Conservation (phyloP, 768 basidiomycete species). For the Lentinula lateritia region DNA sequence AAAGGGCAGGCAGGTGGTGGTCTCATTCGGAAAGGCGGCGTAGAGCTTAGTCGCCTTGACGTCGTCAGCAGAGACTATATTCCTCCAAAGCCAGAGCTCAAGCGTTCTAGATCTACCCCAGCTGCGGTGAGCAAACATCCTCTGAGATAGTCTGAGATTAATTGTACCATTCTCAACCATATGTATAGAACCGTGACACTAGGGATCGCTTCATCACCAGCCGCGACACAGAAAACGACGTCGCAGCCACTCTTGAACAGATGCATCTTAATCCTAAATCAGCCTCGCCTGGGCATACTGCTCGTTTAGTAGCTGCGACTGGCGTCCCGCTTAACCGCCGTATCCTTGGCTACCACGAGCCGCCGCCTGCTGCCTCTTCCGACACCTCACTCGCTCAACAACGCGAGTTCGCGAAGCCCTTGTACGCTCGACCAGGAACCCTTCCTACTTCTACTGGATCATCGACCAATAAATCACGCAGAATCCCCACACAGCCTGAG, state of each 20-base stretch:
- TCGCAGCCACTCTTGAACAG: constrained; percentile 62
- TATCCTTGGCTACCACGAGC: constrained; percentile 85
- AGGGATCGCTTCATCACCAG: constrained; percentile 73
- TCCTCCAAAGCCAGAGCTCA: constrained; percentile 54
- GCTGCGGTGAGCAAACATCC: constrained; percentile 37
- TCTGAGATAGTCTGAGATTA: constrained; percentile 4
- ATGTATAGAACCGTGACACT: constrained; percentile 39
- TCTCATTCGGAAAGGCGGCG: constrained; percentile 70
- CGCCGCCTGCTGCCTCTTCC: constrained; percentile 73
- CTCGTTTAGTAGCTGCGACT: constrained; percentile 68
- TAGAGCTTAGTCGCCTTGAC: constrained; percentile 65
- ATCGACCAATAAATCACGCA: constrained; percentile 65
- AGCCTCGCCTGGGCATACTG: constrained; percentile 72
- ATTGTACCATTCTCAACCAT: not conserved
- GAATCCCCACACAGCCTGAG: constrained; percentile 83
- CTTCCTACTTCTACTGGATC: constrained; percentile 60
- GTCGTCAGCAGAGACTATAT: constrained; percentile 76
- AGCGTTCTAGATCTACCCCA: constrained; percentile 71
- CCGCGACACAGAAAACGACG: constrained; percentile 41
- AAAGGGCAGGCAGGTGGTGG: constrained; percentile 61
- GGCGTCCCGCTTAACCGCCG: constrained; percentile 76
- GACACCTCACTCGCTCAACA: constrained; percentile 72
- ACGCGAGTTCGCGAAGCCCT: constrained; percentile 70
- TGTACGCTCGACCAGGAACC: constrained; percentile 64
- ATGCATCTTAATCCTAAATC: constrained; percentile 52